Evolutionary conservation across 805 yeast genomes (phyloP), one percentile per base, ranked within the genome.

Genomic region (Diddensiella santjacobensis): DNA sequence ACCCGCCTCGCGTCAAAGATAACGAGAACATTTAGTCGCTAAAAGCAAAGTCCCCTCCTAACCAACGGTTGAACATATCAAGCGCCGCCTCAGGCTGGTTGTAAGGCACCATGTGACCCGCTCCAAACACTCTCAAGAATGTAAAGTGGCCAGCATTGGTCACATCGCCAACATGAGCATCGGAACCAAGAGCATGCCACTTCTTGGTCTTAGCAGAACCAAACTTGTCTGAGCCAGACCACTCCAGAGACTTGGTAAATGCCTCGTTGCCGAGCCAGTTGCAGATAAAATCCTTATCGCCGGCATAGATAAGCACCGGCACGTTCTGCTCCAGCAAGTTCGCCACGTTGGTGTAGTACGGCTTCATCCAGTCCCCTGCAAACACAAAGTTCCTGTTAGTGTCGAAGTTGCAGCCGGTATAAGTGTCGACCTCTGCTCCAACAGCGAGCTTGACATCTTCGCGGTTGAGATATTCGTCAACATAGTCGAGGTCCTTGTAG

Each of bases 91-190:
- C 81, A 17, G 96, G 95, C 71, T 85, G 91, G 69, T 90, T 90
- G 61, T 71, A 83, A 15, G 97, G 97, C 53, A 88, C 96, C 96
- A 90, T 89, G 70, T 91, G 97, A 22, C 97, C 97, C 45, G 95
- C 97, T 54, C 81, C 91, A 60, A 74, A 90, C 6, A 90, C 79
- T 66, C 96, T 78, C 66, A 87, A 73, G 72, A 84, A 91, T 3
- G 96, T 85, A 58, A 90, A 80, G 51, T 78, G 74, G 42, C 82
- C 82, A 55, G 73, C 77, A 61, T 79, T 83, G 71, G 87, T 88
- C 23, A 82, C 83, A 59, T 84, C 80, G 51, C 98, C 98, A 29
- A 81, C 79, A 40, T 49, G 37, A 2, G 42, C 47, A 50, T 71
- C 70, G 54, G 70, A 66, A 45, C 74, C 73, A 15, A 64, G 64